phyloP scores from a whole-genome alignment of 345 rosid genomes.

The Punica granatum region DNA sequence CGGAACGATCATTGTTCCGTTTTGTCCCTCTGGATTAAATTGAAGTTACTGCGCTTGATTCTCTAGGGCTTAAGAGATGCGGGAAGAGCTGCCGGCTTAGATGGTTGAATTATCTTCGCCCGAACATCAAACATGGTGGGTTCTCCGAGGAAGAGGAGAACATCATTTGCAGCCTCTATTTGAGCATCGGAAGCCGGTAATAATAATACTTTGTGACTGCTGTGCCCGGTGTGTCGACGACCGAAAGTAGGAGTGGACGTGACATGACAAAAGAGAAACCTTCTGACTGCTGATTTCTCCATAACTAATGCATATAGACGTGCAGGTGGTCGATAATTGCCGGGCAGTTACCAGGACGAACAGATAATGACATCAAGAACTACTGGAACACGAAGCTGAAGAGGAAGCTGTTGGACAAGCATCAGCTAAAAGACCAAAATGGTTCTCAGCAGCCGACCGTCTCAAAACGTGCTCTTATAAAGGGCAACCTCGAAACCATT shows the following conservation, averaged over 20 bases:
- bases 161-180: slow-evolving; percentile 9
- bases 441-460: neutral
- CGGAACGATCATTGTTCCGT: neutral
- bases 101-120: slow-evolving; percentile 8
- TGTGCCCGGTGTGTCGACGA: too few species aligned
- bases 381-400: slow-evolving; percentile 13
- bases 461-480: neutral
- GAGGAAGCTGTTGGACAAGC: slow-evolving; percentile 5
- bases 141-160: slow-evolving; percentile 8
- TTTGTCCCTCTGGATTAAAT: neutral
- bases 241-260: too few species aligned
- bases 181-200: slow-evolving; percentile 8
- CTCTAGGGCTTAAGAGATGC: slow-evolving; percentile 7
- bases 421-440: neutral
- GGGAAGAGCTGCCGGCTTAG: slow-evolving; percentile 9
- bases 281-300: too few species aligned
- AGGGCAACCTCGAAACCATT: neutral
- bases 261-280: too few species aligned
- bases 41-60: neutral
- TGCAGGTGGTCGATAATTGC: slow-evolving; percentile 10
- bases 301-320: too few species aligned
- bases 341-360: slow-evolving; percentile 1
- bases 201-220: too few species aligned
- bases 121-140: slow-evolving; percentile 6
- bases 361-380: slow-evolving; percentile 7